Evolutionary conservation across 495 filamentous ascomycete genomes (phyloP), one percentile per base, ranked within the genome.

Genomic region (Usnea hakonensis): DNA sequence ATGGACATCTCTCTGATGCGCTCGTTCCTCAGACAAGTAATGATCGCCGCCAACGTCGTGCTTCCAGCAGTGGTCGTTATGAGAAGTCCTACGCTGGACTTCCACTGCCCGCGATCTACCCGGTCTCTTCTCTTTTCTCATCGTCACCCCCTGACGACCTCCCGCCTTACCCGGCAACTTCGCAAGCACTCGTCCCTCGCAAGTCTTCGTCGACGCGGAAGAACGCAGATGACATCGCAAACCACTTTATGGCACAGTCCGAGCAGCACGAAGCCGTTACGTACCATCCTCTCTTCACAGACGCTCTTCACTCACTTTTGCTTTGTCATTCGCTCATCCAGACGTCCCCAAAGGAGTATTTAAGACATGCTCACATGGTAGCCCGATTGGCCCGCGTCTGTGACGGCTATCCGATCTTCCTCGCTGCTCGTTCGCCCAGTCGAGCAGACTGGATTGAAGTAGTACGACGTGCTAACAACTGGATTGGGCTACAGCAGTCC

Each of bases 401-500:
- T 57, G 88, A 91, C 70, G 89, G 89, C 19, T 90, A 89, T 69
- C 89, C 89, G 0, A 82, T 90, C 57, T 90, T 92, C 68, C 84
- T 90, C 57, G 82, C 87, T 9, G 84, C 86, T 30, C 79, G 88
- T 35, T 87, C 82, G 6, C 87, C 87, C 2, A 84, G 85, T 7
- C 82, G 89, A 35, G 82, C 86, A 9, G 89, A 92, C 71, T 92
- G 89, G 89, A 82, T 88, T 50, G 88, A 92, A 72, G 78, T 90
- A 4, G 71, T 92, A 3, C 83, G 85, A 10, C 78, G 79, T 48
- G 76, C 79, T 1, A 77, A 78, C 35, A 88, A 90, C 64, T 88
- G 83, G 83, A 79, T 90, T 54, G 78, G 81, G 14, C 75, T 91
- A 6, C 66, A 71, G 13, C 76, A 77, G 5, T 77, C 76, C 26